A percentile compares a stretch with the other conserved stretches of the same genome.
Evolutionary conservation across 163 green algal genomes (phyloP).

Genomic region (Chlorella variabilis): DNA sequence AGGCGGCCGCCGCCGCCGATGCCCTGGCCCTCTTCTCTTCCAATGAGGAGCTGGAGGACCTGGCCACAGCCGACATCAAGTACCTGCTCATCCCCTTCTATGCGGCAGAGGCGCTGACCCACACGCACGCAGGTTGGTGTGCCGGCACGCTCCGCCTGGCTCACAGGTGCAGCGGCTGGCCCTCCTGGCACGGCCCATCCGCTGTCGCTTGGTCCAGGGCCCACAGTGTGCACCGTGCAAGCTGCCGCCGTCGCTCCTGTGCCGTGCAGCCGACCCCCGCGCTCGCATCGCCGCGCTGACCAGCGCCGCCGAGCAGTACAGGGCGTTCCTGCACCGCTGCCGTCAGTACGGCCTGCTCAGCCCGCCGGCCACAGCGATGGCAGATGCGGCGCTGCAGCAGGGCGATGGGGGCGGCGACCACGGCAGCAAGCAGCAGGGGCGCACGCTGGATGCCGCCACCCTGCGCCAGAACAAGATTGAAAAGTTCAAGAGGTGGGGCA

Average conservation of each 20-base stretch:
- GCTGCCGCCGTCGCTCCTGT: background rate
- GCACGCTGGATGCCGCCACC: background rate
- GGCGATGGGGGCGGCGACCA: background rate
- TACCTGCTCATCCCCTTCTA: constrained; percentile 81
- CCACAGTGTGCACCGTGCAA: too few species aligned
- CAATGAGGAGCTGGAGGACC: constrained; percentile 85
- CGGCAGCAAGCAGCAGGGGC: constrained; percentile 6
- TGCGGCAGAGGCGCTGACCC: constrained; percentile 51
- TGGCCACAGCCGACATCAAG: constrained; percentile 72
- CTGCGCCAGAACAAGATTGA: constrained; percentile 47
- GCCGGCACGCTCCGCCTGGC: background rate
- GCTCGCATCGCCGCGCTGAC: constrained; percentile 16
- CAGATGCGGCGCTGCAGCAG: background rate
- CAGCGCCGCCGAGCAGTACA: background rate
- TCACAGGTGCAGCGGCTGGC: too few species aligned
- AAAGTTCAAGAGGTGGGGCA: constrained; percentile 38
- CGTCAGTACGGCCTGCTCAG: constrained; percentile 68
- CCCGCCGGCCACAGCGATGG: constrained; percentile 19
- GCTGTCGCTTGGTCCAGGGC: too few species aligned
- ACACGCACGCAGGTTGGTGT: background rate
- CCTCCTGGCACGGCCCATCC: too few species aligned
- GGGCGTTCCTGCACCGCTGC: constrained; percentile 50
- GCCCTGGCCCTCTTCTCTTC: constrained; percentile 73
- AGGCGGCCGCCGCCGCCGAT: constrained; percentile 41
- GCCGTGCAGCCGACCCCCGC: background rate